Base-by-base conservation (phyloP, 192 early-diverging fungal species). In the Geranomyces michiganensis region DNA sequence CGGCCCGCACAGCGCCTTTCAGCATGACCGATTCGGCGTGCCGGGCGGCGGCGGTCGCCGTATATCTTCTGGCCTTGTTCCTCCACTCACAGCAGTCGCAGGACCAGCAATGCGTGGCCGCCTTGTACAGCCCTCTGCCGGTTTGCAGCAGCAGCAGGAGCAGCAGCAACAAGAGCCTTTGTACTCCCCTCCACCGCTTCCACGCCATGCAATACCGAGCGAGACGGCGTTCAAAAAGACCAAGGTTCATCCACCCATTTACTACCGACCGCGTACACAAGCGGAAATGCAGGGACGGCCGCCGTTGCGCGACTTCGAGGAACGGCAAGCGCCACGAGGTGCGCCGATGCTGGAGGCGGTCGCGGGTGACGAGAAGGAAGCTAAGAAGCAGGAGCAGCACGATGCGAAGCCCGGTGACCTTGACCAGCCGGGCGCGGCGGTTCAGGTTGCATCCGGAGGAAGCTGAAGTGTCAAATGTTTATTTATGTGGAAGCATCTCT, bases 221-320 rank as follows among this genome's bases (percentile, higher is more conserved):
- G 41, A 60, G 14, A 26, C 30, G 21, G 32, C 17, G 14, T 70
- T 46, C 29, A 32, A 43, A 19, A 61, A 59, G 33, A 70, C 68
- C 19, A 59, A 43, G 22, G 32, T 56, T 2, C 32, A 61, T 8
- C 68, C 68, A 7, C 24, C 33, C 1, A 70, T 70, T 21, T 61
- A 70, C 45, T 70, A 61, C 68, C 21, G 47, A 3, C 66, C 49
- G 31, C 66, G 21, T 22, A 55, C 66, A 15, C 48, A 68, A 19
- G 48, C 17, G 8, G 66, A 68, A 56, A 49, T 68, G 36, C 51
- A 6, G 51, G 4, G 15, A n/a, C 6, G 7, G 15, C 24, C 7
- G 17, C 19, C 3, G 51, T 17, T 4, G 17, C 51, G 51, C 15
- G 17, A 53, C 36, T 3, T 7, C 10, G 36, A 3, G 36, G 36